phyloP scores from a whole-genome alignment of 2,329 filamentous ascomycete genomes.

The Pestalotiopsis sp. region DNA sequence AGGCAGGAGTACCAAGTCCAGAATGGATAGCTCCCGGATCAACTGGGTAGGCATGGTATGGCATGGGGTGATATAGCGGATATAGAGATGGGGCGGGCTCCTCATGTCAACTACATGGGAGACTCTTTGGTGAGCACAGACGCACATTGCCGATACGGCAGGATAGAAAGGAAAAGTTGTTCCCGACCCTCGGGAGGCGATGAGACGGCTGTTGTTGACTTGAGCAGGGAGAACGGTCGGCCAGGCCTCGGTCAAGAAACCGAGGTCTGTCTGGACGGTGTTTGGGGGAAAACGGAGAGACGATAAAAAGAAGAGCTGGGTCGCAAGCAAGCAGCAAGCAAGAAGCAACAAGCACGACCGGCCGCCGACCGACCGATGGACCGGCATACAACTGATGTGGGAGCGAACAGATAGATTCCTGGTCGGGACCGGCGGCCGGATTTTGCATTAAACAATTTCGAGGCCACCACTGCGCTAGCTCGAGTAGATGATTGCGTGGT shows the following conservation, averaged over 20 bases:
- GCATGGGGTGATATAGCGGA: background rate
- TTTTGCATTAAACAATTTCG: background rate
- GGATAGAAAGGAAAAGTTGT: background rate
- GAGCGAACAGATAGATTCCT: background rate
- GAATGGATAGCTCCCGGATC: background rate
- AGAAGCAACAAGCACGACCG: background rate
- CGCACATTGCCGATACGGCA: background rate
- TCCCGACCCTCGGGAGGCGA: background rate
- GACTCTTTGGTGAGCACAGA: background rate
- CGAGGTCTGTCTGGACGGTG: no score
- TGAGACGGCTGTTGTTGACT: background rate
- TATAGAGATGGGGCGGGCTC: background rate
- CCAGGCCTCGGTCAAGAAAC: no score
- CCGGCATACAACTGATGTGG: background rate
- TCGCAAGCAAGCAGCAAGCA: no score
- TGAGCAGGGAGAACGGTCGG: background rate
- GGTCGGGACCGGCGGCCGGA: slow-evolving; percentile 11
- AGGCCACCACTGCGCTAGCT: background rate
- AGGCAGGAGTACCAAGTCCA: background rate
- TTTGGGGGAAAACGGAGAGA: no score
- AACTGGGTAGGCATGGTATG: background rate
- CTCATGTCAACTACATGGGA: background rate
- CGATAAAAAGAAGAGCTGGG: no score
- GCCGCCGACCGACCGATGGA: background rate
- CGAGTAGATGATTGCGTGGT: background rate